Evolutionary conservation across 768 basidiomycete species (phyloP), one percentile per base, ranked within the genome.

Genomic region (Leccinum arenicola): DNA sequence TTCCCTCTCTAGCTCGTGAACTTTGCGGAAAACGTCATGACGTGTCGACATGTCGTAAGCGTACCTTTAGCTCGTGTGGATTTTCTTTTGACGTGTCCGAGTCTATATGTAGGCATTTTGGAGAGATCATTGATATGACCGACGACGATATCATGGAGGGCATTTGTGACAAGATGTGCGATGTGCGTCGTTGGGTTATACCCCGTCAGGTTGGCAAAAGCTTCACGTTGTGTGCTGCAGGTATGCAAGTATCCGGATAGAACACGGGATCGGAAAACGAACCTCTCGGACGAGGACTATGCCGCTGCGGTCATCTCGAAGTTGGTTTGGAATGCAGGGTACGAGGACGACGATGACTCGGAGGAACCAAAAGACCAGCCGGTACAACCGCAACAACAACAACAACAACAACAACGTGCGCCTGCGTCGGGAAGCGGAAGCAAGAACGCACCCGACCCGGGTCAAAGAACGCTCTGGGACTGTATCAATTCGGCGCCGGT

Each of bases 101-200:
- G 88, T 77, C 80, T 2, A 86, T 93, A 58, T 93, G 92, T 66
- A 84, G 83, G 50, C 91, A 90, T 68, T 93, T 94, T 62, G 92
- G 89, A 1, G 92, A 93, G 72, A 61, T 65, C 0, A 82, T 91
- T 38, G 79, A 89, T 61, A 65, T 73, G 7, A 70, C 66, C 11
- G 78, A 88, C 62, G 63, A 75, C 9, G 76, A 75, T 7, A 58
- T 77, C 11, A 70, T 80, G 54, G 78, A 78, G 56, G 66, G 66
- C 4, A 84, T 89, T 63, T 94, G 92, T 64, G 72, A 87, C 54
- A 76, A 78, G 50, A 93, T 92, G 89, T 94, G 92, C 65, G 92
- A 94, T 69, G 91, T 91, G 66, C 25, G 85, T 72, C 4, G 1
- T 56, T 14, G 49, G 65, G 15, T 36, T 54, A 5, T 43, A 33